Evolutionary conservation across 208 protist genomes (phyloP).

Genomic region (Crithidia bombi): DNA sequence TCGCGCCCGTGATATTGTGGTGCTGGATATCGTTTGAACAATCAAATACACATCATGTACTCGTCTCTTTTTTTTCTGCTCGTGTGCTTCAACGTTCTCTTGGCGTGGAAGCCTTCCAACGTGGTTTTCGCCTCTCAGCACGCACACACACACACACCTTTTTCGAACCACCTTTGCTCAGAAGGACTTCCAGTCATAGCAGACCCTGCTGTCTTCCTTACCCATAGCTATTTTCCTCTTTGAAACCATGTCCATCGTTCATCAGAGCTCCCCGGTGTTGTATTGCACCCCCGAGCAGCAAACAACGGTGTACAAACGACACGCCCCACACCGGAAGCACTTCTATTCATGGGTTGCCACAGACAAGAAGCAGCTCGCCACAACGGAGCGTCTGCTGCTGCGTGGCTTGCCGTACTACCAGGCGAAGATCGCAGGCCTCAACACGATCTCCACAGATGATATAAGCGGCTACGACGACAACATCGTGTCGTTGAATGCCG

Average conservation of each 20-base stretch:
- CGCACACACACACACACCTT: too few species aligned
- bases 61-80: too few species aligned
- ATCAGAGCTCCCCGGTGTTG: not conserved
- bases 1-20: too few species aligned
- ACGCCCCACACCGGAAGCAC: conserved; percentile 34
- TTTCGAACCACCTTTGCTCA: too few species aligned
- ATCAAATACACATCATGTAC: too few species aligned
- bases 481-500: not conserved
- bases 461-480: conserved; percentile 29
- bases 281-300: not conserved
- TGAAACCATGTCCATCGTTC: conserved; percentile 4
- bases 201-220: not conserved
- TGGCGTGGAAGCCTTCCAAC: too few species aligned
- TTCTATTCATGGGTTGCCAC: conserved; percentile 50
- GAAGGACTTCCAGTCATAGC: not conserved
- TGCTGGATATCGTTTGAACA: too few species aligned
- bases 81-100: too few species aligned
- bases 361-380: conserved; percentile 34
- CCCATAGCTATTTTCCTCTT: not conserved
- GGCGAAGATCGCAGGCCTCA: conserved; percentile 42
- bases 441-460: conserved; percentile 64
- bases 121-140: too few species aligned
- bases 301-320: conserved; percentile 1
- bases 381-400: conserved; percentile 39
- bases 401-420: conserved; percentile 38